Evolutionary conservation across 1,139 yeast species (phyloP).

Genomic region (Candida gigantensis): DNA sequence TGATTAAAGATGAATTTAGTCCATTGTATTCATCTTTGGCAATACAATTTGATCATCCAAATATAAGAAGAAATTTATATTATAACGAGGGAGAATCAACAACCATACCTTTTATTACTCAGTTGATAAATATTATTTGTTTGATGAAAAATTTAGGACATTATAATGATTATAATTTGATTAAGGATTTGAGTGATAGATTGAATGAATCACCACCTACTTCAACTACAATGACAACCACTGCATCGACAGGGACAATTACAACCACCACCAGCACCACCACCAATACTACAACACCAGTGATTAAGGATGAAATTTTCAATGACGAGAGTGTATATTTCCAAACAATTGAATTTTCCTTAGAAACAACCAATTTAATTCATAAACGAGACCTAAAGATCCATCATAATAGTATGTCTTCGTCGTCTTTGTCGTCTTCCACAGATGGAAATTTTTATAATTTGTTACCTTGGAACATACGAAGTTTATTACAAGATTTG

Average conservation of each 20-base stretch:
- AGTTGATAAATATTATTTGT: conserved; percentile 34
- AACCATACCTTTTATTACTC: conserved; percentile 18
- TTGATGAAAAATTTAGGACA: conserved; percentile 41
- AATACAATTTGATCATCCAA: conserved; percentile 51
- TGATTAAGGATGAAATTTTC: conserved; percentile 21
- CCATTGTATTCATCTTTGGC: conserved; percentile 49
- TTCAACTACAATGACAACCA: not conserved
- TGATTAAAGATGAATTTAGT: conserved; percentile 46
- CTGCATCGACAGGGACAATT: conserved; percentile 14
- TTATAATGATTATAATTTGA: conserved; percentile 30
- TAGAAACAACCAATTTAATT: conserved; percentile 39
- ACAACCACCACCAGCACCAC: no score
- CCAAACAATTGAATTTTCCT: conserved; percentile 32
- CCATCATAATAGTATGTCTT: conserved; percentile 1
- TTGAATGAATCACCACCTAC: conserved; percentile 4
- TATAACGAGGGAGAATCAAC: conserved; percentile 1
- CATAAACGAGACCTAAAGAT: conserved; percentile 16
- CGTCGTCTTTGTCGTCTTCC: no score
- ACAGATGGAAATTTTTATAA: conserved; percentile 8
- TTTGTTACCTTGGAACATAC: conserved; percentile 43
- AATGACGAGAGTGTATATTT: conserved; percentile 27
- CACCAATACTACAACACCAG: not conserved
- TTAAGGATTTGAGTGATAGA: conserved; percentile 33
- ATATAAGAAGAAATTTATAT: conserved; percentile 46
- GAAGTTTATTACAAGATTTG: conserved; percentile 40